phyloP scores from a whole-genome alignment of 306 rosid species.

The Sophora flavescens region DNA sequence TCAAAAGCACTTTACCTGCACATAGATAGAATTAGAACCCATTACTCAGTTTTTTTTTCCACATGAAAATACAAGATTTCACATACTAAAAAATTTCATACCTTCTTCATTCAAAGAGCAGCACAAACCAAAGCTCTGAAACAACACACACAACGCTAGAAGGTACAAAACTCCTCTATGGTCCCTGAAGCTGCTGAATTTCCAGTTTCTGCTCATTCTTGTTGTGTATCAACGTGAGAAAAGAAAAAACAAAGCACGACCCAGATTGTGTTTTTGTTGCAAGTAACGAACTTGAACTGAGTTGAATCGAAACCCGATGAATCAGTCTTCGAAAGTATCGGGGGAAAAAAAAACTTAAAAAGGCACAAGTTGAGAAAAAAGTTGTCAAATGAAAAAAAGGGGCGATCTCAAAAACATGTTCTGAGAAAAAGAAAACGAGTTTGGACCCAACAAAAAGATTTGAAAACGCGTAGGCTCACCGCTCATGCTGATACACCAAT shows the following conservation, averaged over 20 bases:
- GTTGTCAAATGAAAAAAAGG: slow-evolving; percentile 22
- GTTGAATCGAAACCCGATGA: slow-evolving; percentile 7
- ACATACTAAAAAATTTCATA: slow-evolving; percentile 37
- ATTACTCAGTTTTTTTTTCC: slow-evolving; percentile 28
- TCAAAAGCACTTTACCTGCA: slow-evolving; percentile 86
- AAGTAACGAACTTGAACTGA: slow-evolving; percentile 38
- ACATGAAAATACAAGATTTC: slow-evolving; percentile 22
- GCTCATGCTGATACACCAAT: not conserved
- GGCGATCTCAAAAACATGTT: slow-evolving; percentile 47
- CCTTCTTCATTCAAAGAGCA: slow-evolving; percentile 89
- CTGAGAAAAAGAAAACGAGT: slow-evolving; percentile 36
- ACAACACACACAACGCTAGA: slow-evolving; percentile 53
- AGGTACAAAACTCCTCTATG: slow-evolving; percentile 38
- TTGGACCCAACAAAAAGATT: slow-evolving; percentile 46
- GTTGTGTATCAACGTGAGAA: not conserved
- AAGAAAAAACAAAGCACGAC: slow-evolving; percentile 30
- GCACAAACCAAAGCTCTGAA: slow-evolving; percentile 60
- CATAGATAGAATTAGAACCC: slow-evolving; percentile 38
- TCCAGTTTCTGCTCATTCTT: slow-evolving; percentile 58
- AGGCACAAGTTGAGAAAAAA: not conserved
- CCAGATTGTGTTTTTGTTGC: slow-evolving; percentile 36
- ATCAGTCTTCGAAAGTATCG: slow-evolving; percentile 34
- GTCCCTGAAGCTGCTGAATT: slow-evolving; percentile 50
- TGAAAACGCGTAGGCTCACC: slow-evolving; percentile 62
- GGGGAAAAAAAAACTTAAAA: not conserved